Base-by-base conservation (phyloP, 2,329 filamentous ascomycete species). In the Pseudocercospora macadamiae region DNA sequence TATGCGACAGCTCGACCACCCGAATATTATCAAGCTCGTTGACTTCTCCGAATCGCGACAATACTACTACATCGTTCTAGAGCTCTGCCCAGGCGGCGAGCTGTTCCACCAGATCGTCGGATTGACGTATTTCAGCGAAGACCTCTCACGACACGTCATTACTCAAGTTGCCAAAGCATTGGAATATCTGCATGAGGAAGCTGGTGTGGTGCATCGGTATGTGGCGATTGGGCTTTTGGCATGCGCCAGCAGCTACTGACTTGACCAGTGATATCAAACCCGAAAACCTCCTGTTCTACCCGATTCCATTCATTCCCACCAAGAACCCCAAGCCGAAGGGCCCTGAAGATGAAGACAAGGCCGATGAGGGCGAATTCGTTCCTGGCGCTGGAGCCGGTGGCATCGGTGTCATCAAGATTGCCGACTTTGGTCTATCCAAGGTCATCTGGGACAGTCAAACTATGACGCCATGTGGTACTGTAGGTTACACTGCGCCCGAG, bases 401-500 rank as follows among this genome's bases (percentile, higher is more conserved):
- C 37, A 99, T 99, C 63, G 95, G 95, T 28, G 81, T 84, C 64
- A 96, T 99, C 79, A 97, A 99, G 81, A 93, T 99, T 75, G 95
- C 95, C 72, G 95, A 99, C 72, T 99, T 99, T 73, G 95, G 95
- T 54, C 82, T 99, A 8, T 97, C 93, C 64, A 99, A 99, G 78
- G 90, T 99, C 66, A 91, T 99, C 14, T 99, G 95, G 95, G 95
- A 97, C 70, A 95, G 87, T 67, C 90, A 96, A 73, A 99, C 95
- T 8, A 97, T 97, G 91, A 99, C 95, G 2, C 95, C 95, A n/a
- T 99, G 95, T 74, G 95, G 95, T 58, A 99, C 95, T 0, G 95
- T 97, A 57, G 95, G 95, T 42, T 99, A 99, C 77, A 97, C 95
- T 3, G 95, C 95, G 3, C 95, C 95, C 6, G 95, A 99, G 73